Percentiles rank a stretch among this genome's conserved stretches.
Evolutionary conservation across 495 filamentous ascomycete species (phyloP).

Genomic region (Tuber indicum): DNA sequence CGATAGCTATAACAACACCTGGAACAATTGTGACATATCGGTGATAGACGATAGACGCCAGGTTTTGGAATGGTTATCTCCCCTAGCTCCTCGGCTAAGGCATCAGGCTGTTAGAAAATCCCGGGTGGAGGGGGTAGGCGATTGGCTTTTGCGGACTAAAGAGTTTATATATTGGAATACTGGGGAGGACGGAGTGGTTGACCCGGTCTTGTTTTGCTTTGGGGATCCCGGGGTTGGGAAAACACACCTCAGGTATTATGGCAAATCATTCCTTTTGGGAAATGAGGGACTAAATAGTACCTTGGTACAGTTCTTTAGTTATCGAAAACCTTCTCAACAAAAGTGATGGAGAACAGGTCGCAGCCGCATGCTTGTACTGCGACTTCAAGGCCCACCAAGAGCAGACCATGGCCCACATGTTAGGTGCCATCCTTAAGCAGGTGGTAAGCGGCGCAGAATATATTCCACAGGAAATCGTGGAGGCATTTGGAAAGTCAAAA

Average conservation of each 20-base stretch:
- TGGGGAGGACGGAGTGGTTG: neutral
- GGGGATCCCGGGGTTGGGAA: neutral
- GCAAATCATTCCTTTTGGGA: neutral
- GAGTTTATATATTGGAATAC: neutral
- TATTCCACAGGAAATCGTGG: neutral
- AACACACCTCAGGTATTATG: neutral
- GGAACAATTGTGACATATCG: neutral
- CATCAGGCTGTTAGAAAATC: neutral
- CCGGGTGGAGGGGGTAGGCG: neutral
- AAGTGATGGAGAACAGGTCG: neutral
- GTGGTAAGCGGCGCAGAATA: neutral
- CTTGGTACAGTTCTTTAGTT: neutral
- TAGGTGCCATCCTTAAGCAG: neutral
- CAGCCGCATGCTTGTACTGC: neutral
- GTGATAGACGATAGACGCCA: neutral
- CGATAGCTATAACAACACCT: neutral
- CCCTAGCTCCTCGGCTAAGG: neutral
- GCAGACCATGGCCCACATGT: neutral
- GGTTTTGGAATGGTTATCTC: neutral
- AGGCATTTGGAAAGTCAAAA: neutral
- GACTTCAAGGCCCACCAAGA: neutral
- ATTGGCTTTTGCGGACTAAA: neutral
- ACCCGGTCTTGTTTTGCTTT: neutral
- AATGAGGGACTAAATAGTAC: neutral
- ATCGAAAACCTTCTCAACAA: neutral